phyloP scores from a whole-genome alignment of 306 rosid genomes.

The Rosa chinensis region DNA sequence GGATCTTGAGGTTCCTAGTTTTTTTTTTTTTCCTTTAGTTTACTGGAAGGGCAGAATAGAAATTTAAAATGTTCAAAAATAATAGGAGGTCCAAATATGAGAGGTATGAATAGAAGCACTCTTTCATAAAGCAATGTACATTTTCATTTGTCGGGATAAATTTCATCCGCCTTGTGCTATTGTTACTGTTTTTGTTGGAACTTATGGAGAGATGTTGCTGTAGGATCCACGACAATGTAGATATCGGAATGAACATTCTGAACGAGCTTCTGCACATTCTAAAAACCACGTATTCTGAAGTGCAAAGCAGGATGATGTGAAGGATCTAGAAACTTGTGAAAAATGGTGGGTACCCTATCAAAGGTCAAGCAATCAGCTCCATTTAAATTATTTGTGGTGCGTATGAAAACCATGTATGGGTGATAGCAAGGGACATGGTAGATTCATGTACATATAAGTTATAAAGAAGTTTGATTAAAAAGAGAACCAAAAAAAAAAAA shows the following conservation, averaged over 20 bases:
- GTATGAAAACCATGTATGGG: background rate
- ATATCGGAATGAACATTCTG: background rate
- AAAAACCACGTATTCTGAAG: background rate
- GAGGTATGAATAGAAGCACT: too few species aligned
- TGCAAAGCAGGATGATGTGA: background rate
- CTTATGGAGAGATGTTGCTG: background rate
- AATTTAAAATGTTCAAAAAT: too few species aligned
- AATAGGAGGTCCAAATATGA: too few species aligned
- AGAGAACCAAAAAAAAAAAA: background rate
- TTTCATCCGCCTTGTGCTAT: background rate
- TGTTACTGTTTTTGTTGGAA: background rate
- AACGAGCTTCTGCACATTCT: background rate
- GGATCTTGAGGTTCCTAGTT: too few species aligned
- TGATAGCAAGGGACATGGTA: background rate
- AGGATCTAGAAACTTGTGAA: background rate
- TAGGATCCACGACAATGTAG: slow-evolving; percentile 18
- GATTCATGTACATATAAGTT: slow-evolving; percentile 11
- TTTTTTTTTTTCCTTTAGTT: too few species aligned
- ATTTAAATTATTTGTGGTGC: background rate
- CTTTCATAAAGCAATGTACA: background rate
- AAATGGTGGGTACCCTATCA: background rate
- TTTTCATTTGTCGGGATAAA: background rate
- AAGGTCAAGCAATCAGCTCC: slow-evolving; percentile 1
- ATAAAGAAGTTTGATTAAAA: background rate
- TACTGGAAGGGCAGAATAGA: too few species aligned